Conservation (phyloP, 306 rosid genomes). For the Sicyos edulis region DNA sequence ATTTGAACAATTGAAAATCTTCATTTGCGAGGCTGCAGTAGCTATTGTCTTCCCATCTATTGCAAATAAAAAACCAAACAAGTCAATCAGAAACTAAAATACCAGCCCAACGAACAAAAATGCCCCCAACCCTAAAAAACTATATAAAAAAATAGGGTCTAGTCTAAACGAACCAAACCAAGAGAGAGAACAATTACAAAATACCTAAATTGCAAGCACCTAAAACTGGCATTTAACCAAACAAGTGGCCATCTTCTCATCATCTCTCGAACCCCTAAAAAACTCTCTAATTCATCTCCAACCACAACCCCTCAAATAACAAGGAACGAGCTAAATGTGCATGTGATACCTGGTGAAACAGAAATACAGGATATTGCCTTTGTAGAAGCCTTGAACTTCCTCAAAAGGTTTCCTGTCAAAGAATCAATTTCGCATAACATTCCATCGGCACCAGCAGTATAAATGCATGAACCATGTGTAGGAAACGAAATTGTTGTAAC, state of each 20-base stretch:
- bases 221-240: too few species aligned
- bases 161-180: neutral
- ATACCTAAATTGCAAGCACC: neutral
- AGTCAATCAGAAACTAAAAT: slow-evolving; percentile 19
- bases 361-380: slow-evolving; percentile 70
- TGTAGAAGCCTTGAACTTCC: slow-evolving; percentile 74
- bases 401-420: slow-evolving; percentile 60
- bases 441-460: slow-evolving; percentile 85
- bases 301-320: too few species aligned
- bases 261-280: too few species aligned
- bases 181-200: neutral
- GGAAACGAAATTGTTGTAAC: slow-evolving; percentile 69
- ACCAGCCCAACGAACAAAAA: neutral
- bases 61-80: slow-evolving; percentile 14
- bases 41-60: slow-evolving; percentile 84
- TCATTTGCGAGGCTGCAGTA: slow-evolving; percentile 81
- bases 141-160: neutral
- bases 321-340: slow-evolving; percentile 17
- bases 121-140: neutral
- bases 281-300: too few species aligned
- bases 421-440: slow-evolving; percentile 63
- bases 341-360: slow-evolving; percentile 62
- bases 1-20: slow-evolving; percentile 55
- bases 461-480: slow-evolving; percentile 41
- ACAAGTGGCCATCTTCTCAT: too few species aligned